These are phyloP conservation scores for Metschnikowia orientalis DNA, from an alignment of 805 yeast genomes.

Conservation along the genomic window DNA sequence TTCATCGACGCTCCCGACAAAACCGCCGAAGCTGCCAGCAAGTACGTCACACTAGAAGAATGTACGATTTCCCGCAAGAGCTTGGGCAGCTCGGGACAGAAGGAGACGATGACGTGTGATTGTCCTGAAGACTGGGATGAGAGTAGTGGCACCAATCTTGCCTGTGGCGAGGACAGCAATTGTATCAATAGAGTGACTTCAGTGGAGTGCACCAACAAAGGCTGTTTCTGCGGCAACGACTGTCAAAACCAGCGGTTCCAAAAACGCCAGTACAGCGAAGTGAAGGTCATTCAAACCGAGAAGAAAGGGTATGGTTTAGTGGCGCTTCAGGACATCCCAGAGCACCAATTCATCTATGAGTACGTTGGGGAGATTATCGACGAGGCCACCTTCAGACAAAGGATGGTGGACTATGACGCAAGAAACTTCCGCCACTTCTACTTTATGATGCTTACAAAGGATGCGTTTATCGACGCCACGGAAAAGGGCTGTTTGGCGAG, in stretches of 20 bases:
- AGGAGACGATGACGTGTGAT: constrained; percentile 88
- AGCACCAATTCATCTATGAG: constrained; percentile 77
- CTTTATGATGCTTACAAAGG: constrained; percentile 92
- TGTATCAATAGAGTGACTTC: constrained; percentile 91
- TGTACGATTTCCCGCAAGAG: constrained; percentile 60
- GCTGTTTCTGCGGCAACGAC: constrained; percentile 64
- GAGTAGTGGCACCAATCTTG: constrained; percentile 39
- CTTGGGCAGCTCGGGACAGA: constrained; percentile 69
- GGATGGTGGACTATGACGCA: constrained; percentile 71
- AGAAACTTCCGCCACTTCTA: constrained; percentile 76
- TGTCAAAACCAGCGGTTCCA: constrained; percentile 92
- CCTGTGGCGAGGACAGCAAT: constrained; percentile 82
- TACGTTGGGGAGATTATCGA: constrained; percentile 93
- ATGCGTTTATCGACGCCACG: constrained; percentile 94
- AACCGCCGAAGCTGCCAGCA: constrained; percentile 62
- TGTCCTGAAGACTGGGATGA: constrained; percentile 55
- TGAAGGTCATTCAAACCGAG: constrained; percentile 81
- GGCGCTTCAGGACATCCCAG: constrained; percentile 54
- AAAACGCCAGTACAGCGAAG: constrained; percentile 60
- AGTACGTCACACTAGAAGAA: constrained; percentile 52
- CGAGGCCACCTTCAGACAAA: constrained; percentile 64
- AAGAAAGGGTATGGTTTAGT: constrained; percentile 87
- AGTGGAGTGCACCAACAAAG: constrained; percentile 78
- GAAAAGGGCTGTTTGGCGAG: constrained; percentile 82
- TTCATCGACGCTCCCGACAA: constrained; percentile 46